A percentile compares a stretch with the other conserved stretches of the same genome.
Conservation (phyloP, 805 yeast species). For the Peterozyma toletana region DNA sequence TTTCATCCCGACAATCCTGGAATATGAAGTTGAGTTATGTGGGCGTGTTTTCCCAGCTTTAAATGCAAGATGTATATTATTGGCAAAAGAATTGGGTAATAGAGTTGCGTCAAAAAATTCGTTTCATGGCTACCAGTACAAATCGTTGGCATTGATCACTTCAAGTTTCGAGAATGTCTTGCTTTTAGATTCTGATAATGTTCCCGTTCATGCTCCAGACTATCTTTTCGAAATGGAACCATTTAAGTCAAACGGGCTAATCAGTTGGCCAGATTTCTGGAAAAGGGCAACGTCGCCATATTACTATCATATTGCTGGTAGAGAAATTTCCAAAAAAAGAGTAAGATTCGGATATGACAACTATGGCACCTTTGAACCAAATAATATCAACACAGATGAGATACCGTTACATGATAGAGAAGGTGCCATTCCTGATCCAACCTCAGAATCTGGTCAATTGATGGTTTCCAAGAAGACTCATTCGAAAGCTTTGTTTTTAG, state of each 20-base stretch:
- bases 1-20: slow-evolving; percentile 62
- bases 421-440: slow-evolving; percentile 58
- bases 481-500: slow-evolving; percentile 41
- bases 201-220: slow-evolving; percentile 63
- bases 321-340: slow-evolving; percentile 34
- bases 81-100: slow-evolving; percentile 55
- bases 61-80: slow-evolving; percentile 60
- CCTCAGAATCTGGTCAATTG: slow-evolving; percentile 61
- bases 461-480: slow-evolving; percentile 51
- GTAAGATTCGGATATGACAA: slow-evolving; percentile 30
- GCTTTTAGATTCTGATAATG: slow-evolving; percentile 69
- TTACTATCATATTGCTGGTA: slow-evolving; percentile 38
- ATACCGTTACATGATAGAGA: slow-evolving; percentile 51
- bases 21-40: slow-evolving; percentile 69
- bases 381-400: slow-evolving; percentile 13
- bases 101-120: slow-evolving; percentile 38
- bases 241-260: slow-evolving; percentile 45
- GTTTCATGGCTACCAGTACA: slow-evolving; percentile 62
- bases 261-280: slow-evolving; percentile 41
- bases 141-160: slow-evolving; percentile 61
- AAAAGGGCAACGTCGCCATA: slow-evolving; percentile 44
- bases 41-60: slow-evolving; percentile 51
- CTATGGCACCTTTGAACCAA: slow-evolving; percentile 25
- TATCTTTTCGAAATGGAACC: slow-evolving; percentile 50
- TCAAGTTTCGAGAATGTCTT: slow-evolving; percentile 69